Base-by-base conservation (phyloP, 208 protist genomes). In the Kentomonas sorsogonicus region DNA sequence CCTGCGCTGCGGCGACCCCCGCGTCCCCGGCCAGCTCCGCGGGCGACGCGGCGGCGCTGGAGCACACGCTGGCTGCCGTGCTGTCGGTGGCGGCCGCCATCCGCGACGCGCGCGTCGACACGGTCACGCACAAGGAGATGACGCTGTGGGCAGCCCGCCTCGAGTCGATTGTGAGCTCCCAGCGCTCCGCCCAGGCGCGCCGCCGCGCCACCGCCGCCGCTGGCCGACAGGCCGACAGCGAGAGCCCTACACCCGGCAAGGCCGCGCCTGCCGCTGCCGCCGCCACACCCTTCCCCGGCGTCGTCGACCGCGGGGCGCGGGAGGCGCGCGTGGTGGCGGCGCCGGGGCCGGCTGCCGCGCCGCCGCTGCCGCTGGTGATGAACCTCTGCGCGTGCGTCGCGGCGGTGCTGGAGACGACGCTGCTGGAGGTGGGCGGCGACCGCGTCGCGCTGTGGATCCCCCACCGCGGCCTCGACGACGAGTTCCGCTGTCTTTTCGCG, bases 401-500 rank as follows among this genome's bases (percentile, higher is more conserved):
- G 2, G 26, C 57, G 1, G 45, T 65, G 30, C 40, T 69, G 18
- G 55, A 63, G 1, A 29, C 52, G 20, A 22, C 63, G 15, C 5
- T 27, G 31, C 45, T 43, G 27, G 48, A 54, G 39, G 39, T 29
- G 5, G 27, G 27, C 27, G 23, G 27, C 27, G 27, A 39, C 31
- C 29, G 13, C 15, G 38, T 66, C 27, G 53, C 60, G 5, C 59
- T 72, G 4, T 34, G 46, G 13, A 52, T 72, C 15, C 60, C 66
- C 9, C 36, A 72, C 34, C 9, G 66, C 10, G 66, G 66, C 11
- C 53, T 60, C 18, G 41, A 56, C 9, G 66, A 72, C 30, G 66
- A 72, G 48, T 61, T 72, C 15, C 48, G 66, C 9, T 72, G 66
- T 29, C 23, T 72, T 6, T 65, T 48, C 33, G 7, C 20, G 6